These are phyloP conservation scores for Scedosporium apiospermum DNA, from an alignment of 2,329 filamentous ascomycete species.

Conservation along the genomic window DNA sequence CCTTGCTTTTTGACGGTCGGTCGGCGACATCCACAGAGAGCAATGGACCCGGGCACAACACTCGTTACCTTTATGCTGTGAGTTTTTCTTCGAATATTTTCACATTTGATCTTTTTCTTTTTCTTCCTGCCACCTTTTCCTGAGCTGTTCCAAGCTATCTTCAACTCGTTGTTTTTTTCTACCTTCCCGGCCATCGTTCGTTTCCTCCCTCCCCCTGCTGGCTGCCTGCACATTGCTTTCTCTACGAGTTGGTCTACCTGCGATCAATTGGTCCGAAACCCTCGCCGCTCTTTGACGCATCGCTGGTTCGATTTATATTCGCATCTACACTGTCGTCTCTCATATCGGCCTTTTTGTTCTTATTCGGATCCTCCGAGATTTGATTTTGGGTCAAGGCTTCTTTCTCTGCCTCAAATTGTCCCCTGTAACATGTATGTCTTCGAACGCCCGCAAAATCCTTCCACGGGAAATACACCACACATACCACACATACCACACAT, in stretches of 20 bases:
- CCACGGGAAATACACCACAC: neutral
- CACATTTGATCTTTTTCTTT: neutral
- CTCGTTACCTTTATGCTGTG: slow-evolving; percentile 29
- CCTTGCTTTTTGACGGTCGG: neutral
- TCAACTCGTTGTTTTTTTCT: neutral
- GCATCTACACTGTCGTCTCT: neutral
- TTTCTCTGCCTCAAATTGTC: neutral
- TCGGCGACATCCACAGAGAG: neutral
- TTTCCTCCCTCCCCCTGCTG: neutral
- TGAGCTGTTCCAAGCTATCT: neutral
- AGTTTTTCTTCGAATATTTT: slow-evolving; percentile 23
- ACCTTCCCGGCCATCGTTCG: neutral
- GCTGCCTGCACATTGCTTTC: neutral
- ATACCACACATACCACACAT: neutral
- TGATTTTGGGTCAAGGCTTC: neutral
- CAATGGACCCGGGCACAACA: slow-evolving; percentile 37
- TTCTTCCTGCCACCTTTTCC: neutral
- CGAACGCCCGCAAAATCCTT: neutral
- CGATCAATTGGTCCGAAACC: neutral
- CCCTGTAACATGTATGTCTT: neutral
- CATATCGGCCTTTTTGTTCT: neutral
- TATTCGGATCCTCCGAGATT: neutral
- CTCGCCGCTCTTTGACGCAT: neutral
- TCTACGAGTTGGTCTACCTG: neutral
- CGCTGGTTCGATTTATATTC: neutral